Percentiles rank a stretch among this genome's conserved stretches.
Conservation (phyloP, 2,329 filamentous ascomycete species). For the Mariannaea sp. region DNA sequence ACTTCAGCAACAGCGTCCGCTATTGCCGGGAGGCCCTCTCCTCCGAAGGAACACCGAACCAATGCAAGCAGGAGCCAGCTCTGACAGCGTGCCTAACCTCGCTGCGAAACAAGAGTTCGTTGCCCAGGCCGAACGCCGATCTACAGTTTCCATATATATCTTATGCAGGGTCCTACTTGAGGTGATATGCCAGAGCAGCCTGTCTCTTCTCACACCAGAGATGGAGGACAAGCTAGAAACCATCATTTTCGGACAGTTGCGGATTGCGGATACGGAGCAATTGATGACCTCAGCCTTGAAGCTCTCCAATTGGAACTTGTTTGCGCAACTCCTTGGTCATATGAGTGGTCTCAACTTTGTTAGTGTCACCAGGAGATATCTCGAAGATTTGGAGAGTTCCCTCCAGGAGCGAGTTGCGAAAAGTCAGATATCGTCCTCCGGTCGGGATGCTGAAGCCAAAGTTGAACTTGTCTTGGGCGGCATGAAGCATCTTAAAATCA, state of each 20-base stretch:
- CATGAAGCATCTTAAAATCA: slow-evolving; percentile 87
- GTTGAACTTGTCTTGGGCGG: slow-evolving; percentile 87
- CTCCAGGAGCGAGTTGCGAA: slow-evolving; percentile 78
- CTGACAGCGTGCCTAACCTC: slow-evolving; percentile 43
- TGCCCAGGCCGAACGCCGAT: slow-evolving; percentile 81
- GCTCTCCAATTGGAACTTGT: slow-evolving; percentile 94
- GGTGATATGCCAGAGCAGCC: slow-evolving; percentile 86
- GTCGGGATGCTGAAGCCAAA: slow-evolving; percentile 75
- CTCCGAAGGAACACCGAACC: slow-evolving; percentile 78
- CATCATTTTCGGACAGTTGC: slow-evolving; percentile 96
- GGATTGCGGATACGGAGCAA: slow-evolving; percentile 83
- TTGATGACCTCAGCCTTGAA: slow-evolving; percentile 78
- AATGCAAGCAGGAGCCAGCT: slow-evolving; percentile 49
- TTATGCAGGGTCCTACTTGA: slow-evolving; percentile 92
- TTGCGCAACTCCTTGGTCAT: slow-evolving; percentile 88
- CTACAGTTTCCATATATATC: slow-evolving; percentile 94
- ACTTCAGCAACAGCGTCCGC: slow-evolving; percentile 57
- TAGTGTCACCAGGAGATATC: slow-evolving; percentile 80
- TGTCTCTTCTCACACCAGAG: slow-evolving; percentile 81
- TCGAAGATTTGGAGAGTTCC: slow-evolving; percentile 77
- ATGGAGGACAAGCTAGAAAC: slow-evolving; percentile 94
- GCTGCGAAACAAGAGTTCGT: slow-evolving; percentile 70
- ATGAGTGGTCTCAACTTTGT: slow-evolving; percentile 94
- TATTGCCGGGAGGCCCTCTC: slow-evolving; percentile 54
- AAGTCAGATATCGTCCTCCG: slow-evolving; percentile 59